Evolutionary conservation across 2,329 filamentous ascomycete species (phyloP), one percentile per base, ranked within the genome.

Genomic region (Escovopsis sp.): DNA sequence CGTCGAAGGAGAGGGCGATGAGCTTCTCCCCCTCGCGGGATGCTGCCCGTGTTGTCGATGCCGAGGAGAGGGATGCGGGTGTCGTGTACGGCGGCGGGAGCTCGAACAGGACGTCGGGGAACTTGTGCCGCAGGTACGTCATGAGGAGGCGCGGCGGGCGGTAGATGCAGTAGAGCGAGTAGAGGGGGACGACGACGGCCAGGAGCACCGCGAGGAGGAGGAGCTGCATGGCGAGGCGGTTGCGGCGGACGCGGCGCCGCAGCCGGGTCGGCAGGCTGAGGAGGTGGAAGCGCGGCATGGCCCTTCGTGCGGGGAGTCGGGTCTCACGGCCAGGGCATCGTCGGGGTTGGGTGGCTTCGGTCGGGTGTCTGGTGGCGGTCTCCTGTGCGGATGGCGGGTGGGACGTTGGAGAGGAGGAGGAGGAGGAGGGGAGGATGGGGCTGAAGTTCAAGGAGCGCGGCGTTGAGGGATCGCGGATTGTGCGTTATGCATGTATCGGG

Each of bases 1-100:
- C 87, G 64, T 94, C 87, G 53, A 94, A 81, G 1, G 85, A 94
- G 33, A 95, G 68, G 0, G 84, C 87, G 14, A 94, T 69, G 24
- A 89, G 62, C 53, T 80, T 84, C 38, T 73, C 63, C n/a, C n/a
- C n/a, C n/a, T 30, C 27, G 27, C 8, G 27, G 27, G n/a, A n/a
- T n/a, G n/a, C n/a, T n/a, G n/a, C n/a, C n/a, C n/a, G n/a, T n/a
- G n/a, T n/a, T n/a, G n/a, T 20, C 8, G 27, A 30, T 30, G 27
- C 1, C 8, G 27, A 30, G 25, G 25, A 27, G 27, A 11, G 11
- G 27, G 27, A 30, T 30, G 27, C 3, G 20, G 20, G 20, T 8
- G 62, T 51, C 1, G 71, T 69, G 29, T 55, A 52, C 35, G 83
- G 70, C 20, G 20, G 20, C 20, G 20, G 20, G 4, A 20, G 20